Evolutionary conservation across 1,284 basidiomycete species (phyloP).

Genomic region (Tilletia indica): DNA sequence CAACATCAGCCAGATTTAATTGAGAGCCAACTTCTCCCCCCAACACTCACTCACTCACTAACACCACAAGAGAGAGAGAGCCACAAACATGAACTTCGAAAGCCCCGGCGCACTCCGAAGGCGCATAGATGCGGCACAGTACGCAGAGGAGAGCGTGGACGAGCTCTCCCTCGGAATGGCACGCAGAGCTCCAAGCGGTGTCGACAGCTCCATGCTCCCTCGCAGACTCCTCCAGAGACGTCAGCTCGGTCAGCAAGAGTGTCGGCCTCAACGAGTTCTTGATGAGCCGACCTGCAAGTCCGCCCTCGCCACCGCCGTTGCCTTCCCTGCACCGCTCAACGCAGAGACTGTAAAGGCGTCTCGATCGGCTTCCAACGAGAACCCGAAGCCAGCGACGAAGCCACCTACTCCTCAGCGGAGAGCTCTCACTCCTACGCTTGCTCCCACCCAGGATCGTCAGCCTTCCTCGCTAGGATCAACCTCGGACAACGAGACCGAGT

Average conservation of each 20-base stretch:
- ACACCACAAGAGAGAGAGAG: not conserved
- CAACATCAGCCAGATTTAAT: too few species aligned
- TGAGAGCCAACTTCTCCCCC: too few species aligned
- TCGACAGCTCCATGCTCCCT: conserved; percentile 17
- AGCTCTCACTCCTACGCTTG: not conserved
- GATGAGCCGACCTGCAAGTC: not conserved
- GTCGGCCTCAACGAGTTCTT: not conserved
- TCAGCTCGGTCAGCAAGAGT: conserved; percentile 1
- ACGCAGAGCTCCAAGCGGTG: conserved; percentile 9
- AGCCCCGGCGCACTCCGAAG: conserved; percentile 2
- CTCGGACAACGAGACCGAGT: not conserved
- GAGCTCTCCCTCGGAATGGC: conserved; percentile 14
- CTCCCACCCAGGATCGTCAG: not conserved
- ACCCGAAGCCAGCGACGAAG: not conserved
- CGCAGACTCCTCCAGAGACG: conserved; percentile 5
- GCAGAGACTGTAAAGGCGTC: not conserved
- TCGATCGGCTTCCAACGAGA: not conserved
- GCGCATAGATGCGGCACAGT: conserved; percentile 13
- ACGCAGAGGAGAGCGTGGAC: not conserved
- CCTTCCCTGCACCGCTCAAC: not conserved
- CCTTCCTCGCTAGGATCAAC: not conserved
- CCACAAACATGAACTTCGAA: conserved; percentile 10
- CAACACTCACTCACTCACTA: too few species aligned
- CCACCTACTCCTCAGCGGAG: not conserved
- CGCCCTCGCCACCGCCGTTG: not conserved